Base-by-base conservation (phyloP, 495 filamentous ascomycete species). In the Acidiella bohemica region DNA sequence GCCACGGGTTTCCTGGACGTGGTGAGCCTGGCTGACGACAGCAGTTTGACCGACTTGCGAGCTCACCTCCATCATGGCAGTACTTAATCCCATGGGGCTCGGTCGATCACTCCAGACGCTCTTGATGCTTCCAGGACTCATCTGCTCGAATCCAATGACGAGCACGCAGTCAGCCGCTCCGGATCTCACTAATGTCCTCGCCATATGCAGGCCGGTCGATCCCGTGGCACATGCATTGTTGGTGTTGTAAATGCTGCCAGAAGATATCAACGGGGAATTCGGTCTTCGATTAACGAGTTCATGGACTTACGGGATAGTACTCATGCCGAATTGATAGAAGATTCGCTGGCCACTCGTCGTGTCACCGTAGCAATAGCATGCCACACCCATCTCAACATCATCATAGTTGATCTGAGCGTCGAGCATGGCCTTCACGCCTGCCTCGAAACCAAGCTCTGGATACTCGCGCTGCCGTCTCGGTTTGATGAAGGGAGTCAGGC, bases 241-340 rank as follows among this genome's bases (percentile, higher is more conserved):
- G 55, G 93, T 83, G 56, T 95, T 95, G 68, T 88, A 81, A 57
- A 95, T 85, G 27, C 36, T 39, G 36, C 11, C 16, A 5, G n/a
- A n/a, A n/a, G n/a, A n/a, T n/a, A n/a, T n/a, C n/a, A n/a, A n/a
- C n/a, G n/a, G n/a, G n/a, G n/a, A n/a, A n/a, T n/a, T n/a, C n/a
- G n/a, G n/a, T n/a, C n/a, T n/a, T n/a, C n/a, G n/a, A n/a, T n/a
- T n/a, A n/a, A n/a, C n/a, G n/a, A n/a, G n/a, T n/a, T n/a, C n/a
- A n/a, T n/a, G n/a, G 24, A 29, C 36, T 26, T 27, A 39, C 32
- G 40, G 40, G 11, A 44, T 44, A 18, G 12, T 30, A 19, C 84
- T 95, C 75, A 96, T 85, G 60, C 90, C 90, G 59, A 96, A 94
- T 64, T 97, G 90, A 61, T 97, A 97, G 67, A 97, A 95, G 47